phyloP scores from a whole-genome alignment of 371 early-diverging fungal species.

The Chytridium lagenaria region DNA sequence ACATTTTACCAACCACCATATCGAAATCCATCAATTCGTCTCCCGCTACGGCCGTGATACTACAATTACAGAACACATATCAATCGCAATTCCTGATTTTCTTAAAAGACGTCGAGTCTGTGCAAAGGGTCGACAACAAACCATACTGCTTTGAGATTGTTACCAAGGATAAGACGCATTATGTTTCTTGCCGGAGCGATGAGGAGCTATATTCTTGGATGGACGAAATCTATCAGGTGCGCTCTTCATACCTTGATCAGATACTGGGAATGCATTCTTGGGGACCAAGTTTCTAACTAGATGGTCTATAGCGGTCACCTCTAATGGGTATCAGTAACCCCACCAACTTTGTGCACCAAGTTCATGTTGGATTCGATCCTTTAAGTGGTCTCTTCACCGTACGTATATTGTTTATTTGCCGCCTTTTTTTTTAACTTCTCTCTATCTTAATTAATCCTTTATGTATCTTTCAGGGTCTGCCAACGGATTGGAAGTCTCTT shows the following conservation, averaged over 20 bases:
- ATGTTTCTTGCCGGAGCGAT: slow-evolving; percentile 86
- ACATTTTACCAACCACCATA: background rate
- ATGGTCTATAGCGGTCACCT: slow-evolving; percentile 73
- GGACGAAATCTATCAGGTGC: slow-evolving; percentile 88
- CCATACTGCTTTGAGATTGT: slow-evolving; percentile 89
- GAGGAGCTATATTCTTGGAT: slow-evolving; percentile 96
- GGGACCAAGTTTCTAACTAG: slow-evolving; percentile 17
- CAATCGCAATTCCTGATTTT: slow-evolving; percentile 80
- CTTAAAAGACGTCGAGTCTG: slow-evolving; percentile 83
- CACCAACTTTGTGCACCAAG: slow-evolving; percentile 92
- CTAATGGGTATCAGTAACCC: slow-evolving; percentile 89
- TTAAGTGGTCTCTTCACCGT: slow-evolving; percentile 89
- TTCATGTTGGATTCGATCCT: slow-evolving; percentile 97
- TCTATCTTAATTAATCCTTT: slow-evolving; percentile 16
- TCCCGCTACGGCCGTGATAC: slow-evolving; percentile 16
- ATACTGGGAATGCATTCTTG: background rate
- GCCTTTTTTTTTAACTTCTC: background rate
- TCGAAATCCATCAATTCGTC: background rate
- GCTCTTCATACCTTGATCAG: background rate
- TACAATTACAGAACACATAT: slow-evolving; percentile 61
- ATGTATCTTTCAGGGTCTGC: slow-evolving; percentile 72
- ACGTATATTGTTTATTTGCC: slow-evolving; percentile 36
- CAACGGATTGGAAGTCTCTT: slow-evolving; percentile 90
- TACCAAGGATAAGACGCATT: slow-evolving; percentile 85
- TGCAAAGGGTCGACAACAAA: slow-evolving; percentile 83